Conservation (phyloP, 352 stramenopile genomes). For the Pythium dissimile region DNA sequence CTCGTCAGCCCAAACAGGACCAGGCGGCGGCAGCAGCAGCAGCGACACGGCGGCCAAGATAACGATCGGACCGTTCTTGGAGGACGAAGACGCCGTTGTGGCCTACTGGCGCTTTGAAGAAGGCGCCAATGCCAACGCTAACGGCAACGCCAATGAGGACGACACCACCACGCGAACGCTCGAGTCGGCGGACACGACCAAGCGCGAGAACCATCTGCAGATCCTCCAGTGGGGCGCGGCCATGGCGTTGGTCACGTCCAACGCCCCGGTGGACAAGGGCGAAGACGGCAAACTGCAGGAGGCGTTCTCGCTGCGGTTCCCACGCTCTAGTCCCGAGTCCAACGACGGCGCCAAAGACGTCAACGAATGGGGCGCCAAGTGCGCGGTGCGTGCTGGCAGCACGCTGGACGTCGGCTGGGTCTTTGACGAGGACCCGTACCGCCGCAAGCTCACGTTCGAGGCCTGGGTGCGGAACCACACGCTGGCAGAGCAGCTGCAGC, state of each 20-base stretch:
- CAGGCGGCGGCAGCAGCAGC: neutral
- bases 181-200: slow-evolving; percentile 77
- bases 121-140: slow-evolving; percentile 33
- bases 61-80: slow-evolving; percentile 78
- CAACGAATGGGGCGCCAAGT: slow-evolving; percentile 47
- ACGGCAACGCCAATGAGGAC: no score
- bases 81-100: slow-evolving; percentile 81
- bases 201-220: slow-evolving; percentile 73
- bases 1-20: no score
- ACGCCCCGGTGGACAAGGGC: slow-evolving; percentile 65
- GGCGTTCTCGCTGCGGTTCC: slow-evolving; percentile 64
- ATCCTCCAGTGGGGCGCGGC: slow-evolving; percentile 33
- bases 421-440: slow-evolving; percentile 82
- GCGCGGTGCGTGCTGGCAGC: slow-evolving; percentile 41
- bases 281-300: slow-evolving; percentile 69
- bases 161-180: slow-evolving; percentile 18
- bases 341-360: neutral
- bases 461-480: slow-evolving; percentile 66
- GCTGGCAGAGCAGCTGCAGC: slow-evolving; percentile 36
- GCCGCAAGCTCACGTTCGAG: slow-evolving; percentile 73
- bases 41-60: slow-evolving; percentile 30
- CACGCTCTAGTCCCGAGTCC: neutral
- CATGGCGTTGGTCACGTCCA: slow-evolving; percentile 48
- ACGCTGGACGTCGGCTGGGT: slow-evolving; percentile 65
- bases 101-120: slow-evolving; percentile 88